Percentiles rank a stretch among this genome's conserved stretches.
Evolutionary conservation across 1,139 yeast genomes (phyloP).

Genomic region (Taiozyma sp.): DNA sequence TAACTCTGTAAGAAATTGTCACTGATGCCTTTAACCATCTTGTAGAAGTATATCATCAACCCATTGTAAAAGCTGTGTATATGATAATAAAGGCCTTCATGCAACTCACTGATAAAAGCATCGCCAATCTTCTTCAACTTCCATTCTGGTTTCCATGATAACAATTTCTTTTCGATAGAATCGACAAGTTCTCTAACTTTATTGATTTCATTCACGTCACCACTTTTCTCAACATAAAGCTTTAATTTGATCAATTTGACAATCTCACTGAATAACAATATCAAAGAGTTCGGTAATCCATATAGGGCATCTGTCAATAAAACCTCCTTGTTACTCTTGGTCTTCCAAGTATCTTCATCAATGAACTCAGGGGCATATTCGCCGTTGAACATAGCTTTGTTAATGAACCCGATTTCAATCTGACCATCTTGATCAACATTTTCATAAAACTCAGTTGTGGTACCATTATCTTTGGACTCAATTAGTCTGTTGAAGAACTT

Average conservation of each 20-base stretch:
- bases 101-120: slow-evolving; percentile 41
- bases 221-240: slow-evolving; percentile 39
- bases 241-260: slow-evolving; percentile 62
- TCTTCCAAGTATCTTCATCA: slow-evolving; percentile 37
- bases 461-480: slow-evolving; percentile 12
- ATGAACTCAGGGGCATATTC: slow-evolving; percentile 28
- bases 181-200: slow-evolving; percentile 42
- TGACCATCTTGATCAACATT: slow-evolving; percentile 37
- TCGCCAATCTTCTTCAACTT: slow-evolving; percentile 22
- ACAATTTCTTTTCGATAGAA: slow-evolving; percentile 46
- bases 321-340: slow-evolving; percentile 43
- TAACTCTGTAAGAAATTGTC: slow-evolving; percentile 47
- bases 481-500: slow-evolving; percentile 11
- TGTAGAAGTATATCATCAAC: slow-evolving; percentile 66
- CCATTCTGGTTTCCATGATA: slow-evolving; percentile 64
- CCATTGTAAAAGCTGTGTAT: slow-evolving; percentile 78
- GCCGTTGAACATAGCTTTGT: slow-evolving; percentile 12
- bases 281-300: slow-evolving; percentile 80
- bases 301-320: slow-evolving; percentile 79
- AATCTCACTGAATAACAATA: slow-evolving; percentile 65
- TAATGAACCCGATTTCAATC: slow-evolving; percentile 31
- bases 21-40: slow-evolving; percentile 57
- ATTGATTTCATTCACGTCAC: slow-evolving; percentile 26
- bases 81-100: slow-evolving; percentile 80
- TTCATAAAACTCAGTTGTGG: slow-evolving; percentile 31